Base-by-base conservation (phyloP, 2,329 filamentous ascomycete genomes). In the Pezicula carpinea region DNA sequence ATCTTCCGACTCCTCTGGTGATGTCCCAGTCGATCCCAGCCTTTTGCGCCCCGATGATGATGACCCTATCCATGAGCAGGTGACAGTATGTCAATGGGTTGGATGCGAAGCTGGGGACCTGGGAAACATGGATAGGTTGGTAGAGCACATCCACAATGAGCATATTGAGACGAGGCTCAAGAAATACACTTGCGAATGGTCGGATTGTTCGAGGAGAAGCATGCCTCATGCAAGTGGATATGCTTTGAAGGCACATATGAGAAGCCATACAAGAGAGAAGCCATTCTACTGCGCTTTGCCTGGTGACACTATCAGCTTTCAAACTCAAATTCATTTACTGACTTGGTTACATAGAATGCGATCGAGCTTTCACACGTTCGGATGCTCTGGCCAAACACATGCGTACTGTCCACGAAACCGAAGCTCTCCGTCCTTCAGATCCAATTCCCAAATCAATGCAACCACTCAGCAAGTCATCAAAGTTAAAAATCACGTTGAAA, bases 101-200 rank as follows among this genome's bases (percentile, higher is more conserved):
- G 84, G 82, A 48, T 93, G 87, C 63, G 71, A 74, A 34, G 80
- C 75, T 3, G 85, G 83, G 33, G 86, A 91, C 59, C 68, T 88
- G 55, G 76, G 80, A 14, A 87, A 91, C 62, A 92, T 92, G 87
- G 87, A 93, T 66, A 80, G 74, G 53, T 69, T 93, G 36, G 87
- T 93, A 35, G 80, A 87, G 58, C 87, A 93, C 62, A 87, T 93
- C 50, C 92, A 97, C 68, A 86, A 90, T 61, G 89, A 92, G 49
- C 93, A 99, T 68, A 96, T 97, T 61, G 89, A 93, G 63, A 89
- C 84, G 51, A 82, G 91, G 46, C 88, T 93, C 70, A 96, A 95
- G 70, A 96, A 93, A 67, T 97, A 97, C 66, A 90, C 89, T n/a
- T 99, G 93, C 69, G 92, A 97, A 69, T 99, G 93, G 93, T 82